Conservation (phyloP, 2,329 filamentous ascomycete species). For the Xylaria sp. region DNA sequence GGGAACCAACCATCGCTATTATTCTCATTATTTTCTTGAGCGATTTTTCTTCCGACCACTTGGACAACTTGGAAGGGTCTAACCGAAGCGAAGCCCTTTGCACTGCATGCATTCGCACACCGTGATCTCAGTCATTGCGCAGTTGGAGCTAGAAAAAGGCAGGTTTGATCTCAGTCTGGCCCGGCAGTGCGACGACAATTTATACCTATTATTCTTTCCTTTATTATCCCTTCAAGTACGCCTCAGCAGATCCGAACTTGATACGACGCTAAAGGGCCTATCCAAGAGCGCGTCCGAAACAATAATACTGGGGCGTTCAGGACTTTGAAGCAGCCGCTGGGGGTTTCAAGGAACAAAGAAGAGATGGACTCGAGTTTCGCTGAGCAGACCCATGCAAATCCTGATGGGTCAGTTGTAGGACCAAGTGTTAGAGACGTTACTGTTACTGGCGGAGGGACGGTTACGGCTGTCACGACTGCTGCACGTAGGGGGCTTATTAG, state of each 20-base stretch:
- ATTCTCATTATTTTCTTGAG: constrained; percentile 6
- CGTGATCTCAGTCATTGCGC: constrained; percentile 8
- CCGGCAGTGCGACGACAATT: constrained; percentile 23
- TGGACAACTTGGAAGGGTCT: not conserved
- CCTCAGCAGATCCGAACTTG: constrained; percentile 10
- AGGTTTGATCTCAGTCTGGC: constrained; percentile 8
- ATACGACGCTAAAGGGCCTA: constrained; percentile 7
- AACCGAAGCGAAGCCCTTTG: constrained; percentile 5
- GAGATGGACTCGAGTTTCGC: constrained; percentile 35
- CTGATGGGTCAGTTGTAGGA: constrained; percentile 20
- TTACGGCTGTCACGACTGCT: not conserved
- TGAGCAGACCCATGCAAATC: constrained; percentile 28
- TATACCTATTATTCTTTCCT: constrained; percentile 15
- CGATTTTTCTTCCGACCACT: not conserved
- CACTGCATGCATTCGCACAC: constrained; percentile 8
- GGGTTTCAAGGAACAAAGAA: constrained; percentile 22
- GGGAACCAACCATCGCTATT: constrained; percentile 5
- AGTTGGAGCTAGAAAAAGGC: not conserved
- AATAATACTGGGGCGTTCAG: constrained; percentile 19
- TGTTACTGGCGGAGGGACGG: constrained; percentile 11
- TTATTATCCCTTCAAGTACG: constrained; percentile 3
- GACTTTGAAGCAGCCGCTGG: constrained; percentile 22
- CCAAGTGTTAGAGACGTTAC: constrained; percentile 22
- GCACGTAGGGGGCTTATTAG: constrained; percentile 16
- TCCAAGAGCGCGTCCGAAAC: constrained; percentile 24